phyloP scores from a whole-genome alignment of 2,329 filamentous ascomycete genomes.

The Pseudogymnoascus verrucosus region DNA sequence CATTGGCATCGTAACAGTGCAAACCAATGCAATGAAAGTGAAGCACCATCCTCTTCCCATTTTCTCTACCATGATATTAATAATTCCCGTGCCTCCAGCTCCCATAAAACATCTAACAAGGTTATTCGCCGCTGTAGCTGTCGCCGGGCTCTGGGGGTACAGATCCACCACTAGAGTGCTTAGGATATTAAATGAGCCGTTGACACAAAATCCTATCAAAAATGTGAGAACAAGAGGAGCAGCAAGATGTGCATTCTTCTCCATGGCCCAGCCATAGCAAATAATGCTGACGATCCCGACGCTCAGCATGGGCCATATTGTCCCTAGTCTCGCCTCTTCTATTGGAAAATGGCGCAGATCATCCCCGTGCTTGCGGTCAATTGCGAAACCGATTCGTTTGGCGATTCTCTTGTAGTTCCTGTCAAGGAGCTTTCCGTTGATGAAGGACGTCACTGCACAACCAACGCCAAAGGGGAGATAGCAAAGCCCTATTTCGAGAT shows the following conservation, averaged over 20 bases:
- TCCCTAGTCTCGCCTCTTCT: constrained; percentile 40
- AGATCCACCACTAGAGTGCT: constrained; percentile 13
- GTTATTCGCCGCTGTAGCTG: constrained; percentile 11
- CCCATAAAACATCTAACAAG: constrained; percentile 10
- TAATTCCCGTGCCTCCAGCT: constrained; percentile 3
- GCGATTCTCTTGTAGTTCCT: constrained; percentile 65
- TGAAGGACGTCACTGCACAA: constrained; percentile 30
- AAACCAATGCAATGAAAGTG: constrained; percentile 43
- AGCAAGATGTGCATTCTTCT: constrained; percentile 43
- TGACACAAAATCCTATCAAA: constrained; percentile 48
- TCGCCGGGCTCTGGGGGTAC: constrained; percentile 5
- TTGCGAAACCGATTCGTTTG: constrained; percentile 46
- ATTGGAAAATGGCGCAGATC: constrained; percentile 35
- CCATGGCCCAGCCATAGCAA: constrained; percentile 50
- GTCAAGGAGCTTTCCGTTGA: constrained; percentile 50
- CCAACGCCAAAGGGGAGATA: constrained; percentile 18
- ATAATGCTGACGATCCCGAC: constrained; percentile 46
- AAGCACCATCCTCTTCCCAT: constrained; percentile 16
- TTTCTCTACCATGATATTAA: constrained; percentile 11
- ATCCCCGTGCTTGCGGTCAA: constrained; percentile 37
- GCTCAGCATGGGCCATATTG: constrained; percentile 45
- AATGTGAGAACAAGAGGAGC: constrained; percentile 49
- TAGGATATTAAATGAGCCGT: constrained; percentile 51
- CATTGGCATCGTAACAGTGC: constrained; percentile 39
- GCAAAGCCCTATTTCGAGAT: constrained; percentile 20